Evolutionary conservation across 805 yeast genomes (phyloP), one percentile per base, ranked within the genome.

Genomic region (Ogataea dorogensis): DNA sequence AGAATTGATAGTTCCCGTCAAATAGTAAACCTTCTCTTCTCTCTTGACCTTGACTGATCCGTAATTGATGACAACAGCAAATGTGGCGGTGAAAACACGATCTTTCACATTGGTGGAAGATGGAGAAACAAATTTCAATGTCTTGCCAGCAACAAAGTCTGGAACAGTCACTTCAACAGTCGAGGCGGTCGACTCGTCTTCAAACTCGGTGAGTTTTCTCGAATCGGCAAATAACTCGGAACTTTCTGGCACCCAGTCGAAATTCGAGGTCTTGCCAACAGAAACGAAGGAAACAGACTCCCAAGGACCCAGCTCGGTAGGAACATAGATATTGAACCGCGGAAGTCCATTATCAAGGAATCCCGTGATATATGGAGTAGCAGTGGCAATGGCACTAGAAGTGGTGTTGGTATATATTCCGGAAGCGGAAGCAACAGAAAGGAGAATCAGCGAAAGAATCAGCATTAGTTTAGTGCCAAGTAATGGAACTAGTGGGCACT

Each of bases 321-420:
- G 56, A 33, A 51, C 44, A 30, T 33, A 43, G 15, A 50, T 39
- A 24, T 33, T 38, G 31, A 38, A 51, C 19, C 42, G 34, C 20
- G 56, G 56, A 14, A 19, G 19, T 10, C 46, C 46, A 28, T 43
- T 30, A 14, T 43, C 48, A 13, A 44, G 32, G 28, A 26, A 37
- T 17, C 52, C 49, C 15, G 37, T 35, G 22, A 47, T 42, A 39
- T 44, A 44, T 16, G 56, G 56, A 18, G 53, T 36, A 7, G 44
- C 23, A 14, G 50, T 33, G 5, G 36, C 23, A 14, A 28, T 26
- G 3, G 45, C 11, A 18, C 41, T 24, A 8, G 43, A 16, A 25
- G 44, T 19, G 17, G 40, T 23, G 36, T 33, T 33, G 31, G 33
- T 16, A 22, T 33, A 40, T n/a, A 29, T n/a, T 24, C 34, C 38